These are phyloP conservation scores for Aureobasidium sp. DNA, from an alignment of 2,329 filamentous ascomycete genomes.

Conservation along the genomic window DNA sequence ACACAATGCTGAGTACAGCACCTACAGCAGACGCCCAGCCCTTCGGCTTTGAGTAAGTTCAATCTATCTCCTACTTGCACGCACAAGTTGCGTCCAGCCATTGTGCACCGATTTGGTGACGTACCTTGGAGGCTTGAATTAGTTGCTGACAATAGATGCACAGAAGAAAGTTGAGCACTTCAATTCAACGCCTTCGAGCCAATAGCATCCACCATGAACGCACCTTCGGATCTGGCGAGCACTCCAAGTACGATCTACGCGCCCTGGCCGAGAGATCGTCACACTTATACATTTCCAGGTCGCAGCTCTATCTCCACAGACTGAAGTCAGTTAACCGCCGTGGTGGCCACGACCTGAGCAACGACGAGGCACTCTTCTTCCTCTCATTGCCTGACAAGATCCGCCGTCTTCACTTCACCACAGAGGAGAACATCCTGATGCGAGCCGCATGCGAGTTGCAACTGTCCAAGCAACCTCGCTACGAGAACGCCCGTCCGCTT, in stretches of 20 bases:
- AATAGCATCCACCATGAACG: constrained; percentile 6
- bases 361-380: constrained; percentile 58
- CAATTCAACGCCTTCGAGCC: neutral
- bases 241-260: constrained; percentile 5
- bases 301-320: constrained; percentile 1
- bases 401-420: constrained; percentile 60
- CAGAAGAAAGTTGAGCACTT: constrained; percentile 8
- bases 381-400: constrained; percentile 64
- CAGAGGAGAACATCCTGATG: constrained; percentile 60
- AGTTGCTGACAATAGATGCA: neutral
- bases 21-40: neutral
- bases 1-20: constrained; percentile 7
- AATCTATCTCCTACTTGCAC: neutral
- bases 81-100: neutral
- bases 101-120: constrained; percentile 1
- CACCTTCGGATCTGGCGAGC: neutral
- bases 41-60: constrained; percentile 10
- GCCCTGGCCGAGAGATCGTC: neutral
- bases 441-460: constrained; percentile 43
- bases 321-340: constrained; percentile 32
- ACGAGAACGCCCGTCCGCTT: neutral
- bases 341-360: neutral
- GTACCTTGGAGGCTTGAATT: neutral
- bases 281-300: constrained; percentile 1
- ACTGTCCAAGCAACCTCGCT: constrained; percentile 1